Evolutionary conservation across 768 basidiomycete species (phyloP).

Genomic region (Sutorius australiensis): DNA sequence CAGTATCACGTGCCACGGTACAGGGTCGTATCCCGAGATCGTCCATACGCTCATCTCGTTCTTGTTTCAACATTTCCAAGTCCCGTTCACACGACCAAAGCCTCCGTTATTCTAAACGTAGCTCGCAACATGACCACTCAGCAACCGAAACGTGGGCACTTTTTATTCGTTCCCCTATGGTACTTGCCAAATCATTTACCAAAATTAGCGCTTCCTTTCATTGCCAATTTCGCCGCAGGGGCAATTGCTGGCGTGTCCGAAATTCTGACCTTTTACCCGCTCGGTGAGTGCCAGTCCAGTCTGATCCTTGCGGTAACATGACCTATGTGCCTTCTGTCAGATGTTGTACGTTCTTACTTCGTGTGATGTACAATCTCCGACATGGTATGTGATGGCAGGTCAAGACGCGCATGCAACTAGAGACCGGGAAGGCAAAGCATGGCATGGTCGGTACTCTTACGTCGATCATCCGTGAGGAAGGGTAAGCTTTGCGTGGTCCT

Average conservation of each 20-base stretch:
- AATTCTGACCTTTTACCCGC: slow-evolving; percentile 83
- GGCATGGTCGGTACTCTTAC: slow-evolving; percentile 82
- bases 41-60: background rate
- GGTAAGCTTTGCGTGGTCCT: slow-evolving; percentile 47
- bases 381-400: slow-evolving; percentile 48
- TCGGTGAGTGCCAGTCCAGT: slow-evolving; percentile 52
- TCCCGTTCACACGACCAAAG: background rate
- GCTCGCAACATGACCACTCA: slow-evolving; percentile 24
- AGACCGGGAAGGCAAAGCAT: slow-evolving; percentile 69
- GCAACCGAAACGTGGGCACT: slow-evolving; percentile 31
- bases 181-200: slow-evolving; percentile 3
- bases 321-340: slow-evolving; percentile 35
- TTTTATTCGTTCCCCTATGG: background rate
- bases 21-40: background rate
- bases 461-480: slow-evolving; percentile 85
- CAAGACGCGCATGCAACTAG: slow-evolving; percentile 98
- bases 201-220: slow-evolving; percentile 69
- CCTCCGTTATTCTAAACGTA: background rate
- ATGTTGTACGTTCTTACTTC: slow-evolving; percentile 66
- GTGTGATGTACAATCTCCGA: background rate
- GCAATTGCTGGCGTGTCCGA: slow-evolving; percentile 92
- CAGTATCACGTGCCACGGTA: slow-evolving; percentile 13
- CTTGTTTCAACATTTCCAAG: background rate
- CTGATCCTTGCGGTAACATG: background rate
- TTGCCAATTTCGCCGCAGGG: slow-evolving; percentile 89